These are phyloP conservation scores for Ceratobasidium sp. DNA, from an alignment of 1,284 basidiomycete genomes.

Conservation along the genomic window DNA sequence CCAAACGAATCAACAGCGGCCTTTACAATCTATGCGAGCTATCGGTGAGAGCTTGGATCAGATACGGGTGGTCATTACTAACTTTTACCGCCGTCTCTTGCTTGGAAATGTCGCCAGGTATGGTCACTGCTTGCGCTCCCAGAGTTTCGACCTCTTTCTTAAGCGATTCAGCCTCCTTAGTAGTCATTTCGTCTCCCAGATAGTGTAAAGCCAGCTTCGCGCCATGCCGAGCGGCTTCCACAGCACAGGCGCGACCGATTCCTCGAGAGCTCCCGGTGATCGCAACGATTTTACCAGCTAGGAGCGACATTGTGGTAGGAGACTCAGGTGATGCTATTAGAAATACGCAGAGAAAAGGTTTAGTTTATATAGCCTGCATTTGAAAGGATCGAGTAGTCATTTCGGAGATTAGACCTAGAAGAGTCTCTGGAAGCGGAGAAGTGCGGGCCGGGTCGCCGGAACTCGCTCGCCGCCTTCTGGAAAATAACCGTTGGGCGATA, in stretches of 20 bases:
- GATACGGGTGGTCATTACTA: conserved; percentile 40
- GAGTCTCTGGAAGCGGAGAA: conserved; percentile 15
- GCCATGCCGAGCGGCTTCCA: conserved; percentile 68
- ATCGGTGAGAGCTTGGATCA: not conserved
- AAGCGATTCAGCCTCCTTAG: conserved; percentile 58
- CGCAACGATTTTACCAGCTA: conserved; percentile 67
- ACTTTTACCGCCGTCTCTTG: conserved; percentile 66
- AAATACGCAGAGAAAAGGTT: not conserved
- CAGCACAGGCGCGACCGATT: conserved; percentile 76
- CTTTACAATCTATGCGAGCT: conserved; percentile 60
- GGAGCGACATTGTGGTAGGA: conserved; percentile 50
- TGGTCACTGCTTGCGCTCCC: conserved; percentile 52
- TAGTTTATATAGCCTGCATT: not conserved
- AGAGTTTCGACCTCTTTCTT: conserved; percentile 56
- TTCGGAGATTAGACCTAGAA: conserved; percentile 35
- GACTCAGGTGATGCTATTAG: conserved; percentile 41
- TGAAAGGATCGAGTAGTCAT: not conserved
- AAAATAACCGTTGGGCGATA: not conserved
- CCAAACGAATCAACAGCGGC: conserved; percentile 64
- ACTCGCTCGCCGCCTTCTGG: too few relatives aligned
- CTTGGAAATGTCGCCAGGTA: conserved; percentile 72
- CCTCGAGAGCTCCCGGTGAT: conserved; percentile 80
- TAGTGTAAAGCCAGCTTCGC: conserved; percentile 75
- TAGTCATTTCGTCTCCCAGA: conserved; percentile 65
- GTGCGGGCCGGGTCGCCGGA: conserved; percentile 22